Conservation (phyloP, 805 yeast species). For the Candida morakotiae region DNA sequence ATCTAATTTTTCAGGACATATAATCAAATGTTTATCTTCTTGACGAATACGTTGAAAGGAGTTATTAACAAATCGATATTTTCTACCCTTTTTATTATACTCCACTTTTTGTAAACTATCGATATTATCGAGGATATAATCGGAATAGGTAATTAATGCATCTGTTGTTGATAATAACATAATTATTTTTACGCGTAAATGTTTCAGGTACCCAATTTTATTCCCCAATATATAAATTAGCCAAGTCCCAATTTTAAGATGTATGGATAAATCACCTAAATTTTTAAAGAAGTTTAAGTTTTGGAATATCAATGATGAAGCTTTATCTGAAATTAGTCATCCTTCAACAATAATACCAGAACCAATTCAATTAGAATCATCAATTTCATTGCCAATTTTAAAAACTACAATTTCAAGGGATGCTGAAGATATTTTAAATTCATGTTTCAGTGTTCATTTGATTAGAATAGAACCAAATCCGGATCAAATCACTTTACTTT, state of each 20-base stretch:
- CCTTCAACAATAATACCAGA: background rate
- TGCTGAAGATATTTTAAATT: background rate
- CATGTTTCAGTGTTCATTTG: background rate
- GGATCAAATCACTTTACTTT: background rate
- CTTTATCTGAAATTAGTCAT: background rate
- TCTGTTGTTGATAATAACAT: constrained; percentile 21
- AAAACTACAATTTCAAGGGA: background rate
- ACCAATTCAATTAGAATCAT: background rate
- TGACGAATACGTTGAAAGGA: constrained; percentile 45
- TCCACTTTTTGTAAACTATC: constrained; percentile 31
- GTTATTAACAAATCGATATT: constrained; percentile 46
- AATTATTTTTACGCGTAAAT: constrained; percentile 1
- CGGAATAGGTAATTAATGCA: constrained; percentile 33
- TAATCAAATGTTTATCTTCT: constrained; percentile 45
- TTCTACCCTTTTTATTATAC: constrained; percentile 42
- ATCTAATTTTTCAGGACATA: constrained; percentile 26
- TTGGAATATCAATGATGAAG: background rate
- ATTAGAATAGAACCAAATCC: background rate
- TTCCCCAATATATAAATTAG: background rate
- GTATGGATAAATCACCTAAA: background rate
- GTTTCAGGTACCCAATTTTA: constrained; percentile 1
- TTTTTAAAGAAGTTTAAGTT: background rate
- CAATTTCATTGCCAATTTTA: background rate
- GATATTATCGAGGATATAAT: constrained; percentile 31
- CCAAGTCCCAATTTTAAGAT: background rate